These are phyloP conservation scores for Fusarium penzigii DNA, from an alignment of 2,329 filamentous ascomycete genomes.

Conservation along the genomic window DNA sequence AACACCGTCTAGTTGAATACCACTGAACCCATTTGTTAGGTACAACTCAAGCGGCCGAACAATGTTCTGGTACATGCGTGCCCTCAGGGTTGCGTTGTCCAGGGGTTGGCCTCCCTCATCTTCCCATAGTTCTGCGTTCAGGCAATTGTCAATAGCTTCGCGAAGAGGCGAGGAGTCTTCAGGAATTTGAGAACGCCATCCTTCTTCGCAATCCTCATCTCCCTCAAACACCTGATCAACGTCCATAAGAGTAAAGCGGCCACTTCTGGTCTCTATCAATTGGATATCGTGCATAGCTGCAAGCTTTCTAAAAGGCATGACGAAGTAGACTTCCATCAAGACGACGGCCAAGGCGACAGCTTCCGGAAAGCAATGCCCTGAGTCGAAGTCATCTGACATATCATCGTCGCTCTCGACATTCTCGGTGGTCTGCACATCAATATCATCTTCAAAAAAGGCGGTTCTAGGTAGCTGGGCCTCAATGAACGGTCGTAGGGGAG, in stretches of 20 bases:
- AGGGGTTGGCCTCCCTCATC: too few species aligned
- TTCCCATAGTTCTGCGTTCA: conserved; percentile 4
- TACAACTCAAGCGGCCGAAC: too few species aligned
- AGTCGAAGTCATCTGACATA: not conserved
- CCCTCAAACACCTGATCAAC: conserved; percentile 6
- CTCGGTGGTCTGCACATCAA: too few species aligned
- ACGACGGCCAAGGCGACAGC: conserved; percentile 5
- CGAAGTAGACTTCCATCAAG: conserved; percentile 11
- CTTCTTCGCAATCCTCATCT: conserved; percentile 2
- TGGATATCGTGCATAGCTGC: not conserved
- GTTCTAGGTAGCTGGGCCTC: too few species aligned
- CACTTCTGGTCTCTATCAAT: not conserved
- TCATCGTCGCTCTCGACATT: too few species aligned
- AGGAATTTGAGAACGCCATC: conserved; percentile 4
- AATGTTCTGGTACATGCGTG: too few species aligned
- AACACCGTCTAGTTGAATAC: too few species aligned
- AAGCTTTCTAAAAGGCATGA: not conserved
- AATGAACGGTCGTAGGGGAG: too few species aligned
- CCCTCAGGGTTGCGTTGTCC: too few species aligned
- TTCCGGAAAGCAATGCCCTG: not conserved
- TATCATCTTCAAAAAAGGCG: too few species aligned
- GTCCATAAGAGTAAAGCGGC: not conserved
- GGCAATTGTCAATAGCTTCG: conserved; percentile 4
- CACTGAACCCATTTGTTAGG: too few species aligned
- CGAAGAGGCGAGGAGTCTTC: conserved; percentile 3